phyloP scores from a whole-genome alignment of 768 basidiomycete genomes.

The Rhizopogon salebrosus region DNA sequence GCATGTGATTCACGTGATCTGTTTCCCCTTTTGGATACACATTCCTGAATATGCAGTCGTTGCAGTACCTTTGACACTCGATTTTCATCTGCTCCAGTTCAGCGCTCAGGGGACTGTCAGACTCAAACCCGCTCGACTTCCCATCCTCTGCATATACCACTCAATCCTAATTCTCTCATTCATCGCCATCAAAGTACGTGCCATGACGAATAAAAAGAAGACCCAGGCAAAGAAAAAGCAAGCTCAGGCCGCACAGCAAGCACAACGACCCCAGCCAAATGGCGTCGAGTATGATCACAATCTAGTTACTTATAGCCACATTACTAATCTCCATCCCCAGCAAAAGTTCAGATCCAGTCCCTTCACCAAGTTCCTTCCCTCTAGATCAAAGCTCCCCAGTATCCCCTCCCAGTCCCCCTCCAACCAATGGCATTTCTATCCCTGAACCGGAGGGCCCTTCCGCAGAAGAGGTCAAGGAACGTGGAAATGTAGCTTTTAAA shows the following conservation, averaged over 20 bases:
- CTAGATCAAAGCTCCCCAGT: conserved; percentile 8
- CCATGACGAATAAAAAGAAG: conserved; percentile 30
- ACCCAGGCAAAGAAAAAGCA: conserved; percentile 22
- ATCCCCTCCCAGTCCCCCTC: conserved; percentile 11
- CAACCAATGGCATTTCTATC: conserved; percentile 7
- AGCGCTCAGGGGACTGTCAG: not conserved
- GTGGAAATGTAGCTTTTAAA: conserved; percentile 75
- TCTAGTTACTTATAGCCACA: not conserved
- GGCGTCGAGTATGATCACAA: conserved; percentile 17
- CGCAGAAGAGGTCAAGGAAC: conserved; percentile 61
- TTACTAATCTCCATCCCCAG: conserved; percentile 11
- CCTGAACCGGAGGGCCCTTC: conserved; percentile 28
- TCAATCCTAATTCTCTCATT: not conserved
- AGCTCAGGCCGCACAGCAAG: conserved; percentile 8
- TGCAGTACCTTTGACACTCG: too few relatives aligned
- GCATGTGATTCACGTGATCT: not conserved
- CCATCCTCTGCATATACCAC: not conserved
- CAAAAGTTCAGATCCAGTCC: conserved; percentile 7
- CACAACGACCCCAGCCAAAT: conserved; percentile 6
- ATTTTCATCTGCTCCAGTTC: not conserved
- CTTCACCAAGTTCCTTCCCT: conserved; percentile 4
- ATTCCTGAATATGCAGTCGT: not conserved
- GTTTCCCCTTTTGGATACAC: not conserved
- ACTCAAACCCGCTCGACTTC: too few relatives aligned
- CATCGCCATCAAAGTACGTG: not conserved